Conservation (phyloP, 2,329 filamentous ascomycete species). For the Penicillium olsonii region DNA sequence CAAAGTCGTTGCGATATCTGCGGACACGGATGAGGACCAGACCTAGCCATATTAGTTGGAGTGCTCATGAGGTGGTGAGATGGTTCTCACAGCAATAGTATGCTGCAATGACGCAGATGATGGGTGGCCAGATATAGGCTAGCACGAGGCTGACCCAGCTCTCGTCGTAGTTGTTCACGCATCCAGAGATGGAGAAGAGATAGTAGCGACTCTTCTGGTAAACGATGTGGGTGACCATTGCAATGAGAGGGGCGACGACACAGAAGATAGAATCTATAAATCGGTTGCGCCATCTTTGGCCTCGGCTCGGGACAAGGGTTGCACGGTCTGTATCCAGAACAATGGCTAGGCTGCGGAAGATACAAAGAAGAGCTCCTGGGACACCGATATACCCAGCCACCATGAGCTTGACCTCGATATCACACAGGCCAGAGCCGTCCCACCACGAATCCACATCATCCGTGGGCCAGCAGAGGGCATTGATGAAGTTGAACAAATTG, state of each 20-base stretch:
- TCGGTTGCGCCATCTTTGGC: slow-evolving; percentile 49
- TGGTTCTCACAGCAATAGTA: slow-evolving; percentile 59
- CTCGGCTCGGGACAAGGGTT: slow-evolving; percentile 52
- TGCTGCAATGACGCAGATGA: slow-evolving; percentile 55
- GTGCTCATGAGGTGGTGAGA: background rate
- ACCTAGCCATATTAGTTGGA: slow-evolving; percentile 41
- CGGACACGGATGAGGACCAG: slow-evolving; percentile 62
- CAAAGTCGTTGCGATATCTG: slow-evolving; percentile 61
- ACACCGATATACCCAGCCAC: slow-evolving; percentile 56
- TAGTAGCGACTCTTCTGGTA: slow-evolving; percentile 62
- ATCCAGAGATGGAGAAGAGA: slow-evolving; percentile 61
- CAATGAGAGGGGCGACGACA: slow-evolving; percentile 55
- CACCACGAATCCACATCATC: slow-evolving; percentile 59
- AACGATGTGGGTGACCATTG: slow-evolving; percentile 60
- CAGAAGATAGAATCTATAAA: slow-evolving; percentile 59
- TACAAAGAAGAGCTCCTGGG: slow-evolving; percentile 56
- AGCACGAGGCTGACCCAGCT: slow-evolving; percentile 62
- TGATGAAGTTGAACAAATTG: slow-evolving; percentile 61
- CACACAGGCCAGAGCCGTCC: slow-evolving; percentile 62
- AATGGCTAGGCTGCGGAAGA: slow-evolving; percentile 61
- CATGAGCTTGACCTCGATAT: slow-evolving; percentile 63
- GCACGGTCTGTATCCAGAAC: slow-evolving; percentile 63
- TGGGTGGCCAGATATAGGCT: slow-evolving; percentile 56
- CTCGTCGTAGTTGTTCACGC: slow-evolving; percentile 53
- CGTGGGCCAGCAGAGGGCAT: slow-evolving; percentile 65